Evolutionary conservation across 2,329 filamentous ascomycete species (phyloP).

Genomic region (Hymenoscyphus repandus): DNA sequence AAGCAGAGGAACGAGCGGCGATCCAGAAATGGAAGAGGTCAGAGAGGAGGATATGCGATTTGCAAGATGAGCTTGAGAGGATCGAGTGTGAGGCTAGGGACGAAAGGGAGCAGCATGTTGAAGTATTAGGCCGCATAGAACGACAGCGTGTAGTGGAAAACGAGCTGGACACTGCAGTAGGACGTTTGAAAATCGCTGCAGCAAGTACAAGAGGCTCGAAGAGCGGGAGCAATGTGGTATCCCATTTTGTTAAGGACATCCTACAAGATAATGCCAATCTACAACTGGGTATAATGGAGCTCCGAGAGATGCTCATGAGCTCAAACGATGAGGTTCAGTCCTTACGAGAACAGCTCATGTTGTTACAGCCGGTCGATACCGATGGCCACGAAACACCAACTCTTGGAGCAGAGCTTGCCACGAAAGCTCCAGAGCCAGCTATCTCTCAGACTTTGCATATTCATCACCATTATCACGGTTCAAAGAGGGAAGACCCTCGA

Average conservation of each 20-base stretch:
- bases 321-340: constrained; percentile 93
- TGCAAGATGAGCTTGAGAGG: constrained; percentile 82
- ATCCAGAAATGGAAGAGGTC: constrained; percentile 81
- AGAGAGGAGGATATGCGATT: constrained; percentile 68
- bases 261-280: constrained; percentile 92
- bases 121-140: constrained; percentile 79
- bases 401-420: constrained; percentile 67
- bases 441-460: constrained; percentile 77
- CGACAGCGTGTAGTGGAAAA: constrained; percentile 75
- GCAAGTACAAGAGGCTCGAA: constrained; percentile 52
- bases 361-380: constrained; percentile 63
- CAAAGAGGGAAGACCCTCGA: constrained; percentile 54
- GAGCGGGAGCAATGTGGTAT: constrained; percentile 67
- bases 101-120: constrained; percentile 75
- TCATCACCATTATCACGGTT: constrained; percentile 86
- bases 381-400: constrained; percentile 41
- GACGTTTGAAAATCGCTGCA: constrained; percentile 72
- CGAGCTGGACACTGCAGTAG: constrained; percentile 74
- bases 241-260: constrained; percentile 92
- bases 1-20: constrained; percentile 72
- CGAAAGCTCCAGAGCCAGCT: constrained; percentile 33
- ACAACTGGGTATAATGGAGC: constrained; percentile 84
- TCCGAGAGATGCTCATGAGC: constrained; percentile 82
- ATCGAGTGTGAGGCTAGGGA: constrained; percentile 80
- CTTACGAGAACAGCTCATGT: constrained; percentile 73